Evolutionary conservation across 1,284 basidiomycete species (phyloP), one percentile per base, ranked within the genome.

Genomic region (Singerocomus inundabilis): DNA sequence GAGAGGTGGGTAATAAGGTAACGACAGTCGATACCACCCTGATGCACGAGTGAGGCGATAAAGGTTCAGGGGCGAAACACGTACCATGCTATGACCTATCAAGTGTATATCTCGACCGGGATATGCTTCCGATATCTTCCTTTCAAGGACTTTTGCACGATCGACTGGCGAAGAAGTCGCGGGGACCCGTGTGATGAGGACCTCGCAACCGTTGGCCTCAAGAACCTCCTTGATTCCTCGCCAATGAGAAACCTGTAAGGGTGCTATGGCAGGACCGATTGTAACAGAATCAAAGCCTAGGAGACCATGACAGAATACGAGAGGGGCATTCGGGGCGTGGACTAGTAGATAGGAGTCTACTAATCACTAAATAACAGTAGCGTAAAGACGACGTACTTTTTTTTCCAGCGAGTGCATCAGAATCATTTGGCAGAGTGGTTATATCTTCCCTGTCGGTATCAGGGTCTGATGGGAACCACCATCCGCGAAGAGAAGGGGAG

Each of bases 281-380:
- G 79, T 85, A 53, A 89, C 80, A 0, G 82, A 84, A 64, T 93
- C 90, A 60, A 93, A 93, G 5, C 93, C 93, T 2, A 97, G 78
- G 2, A 97, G 78, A 8, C 95, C 94, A 63, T 98, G 94, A 58
- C 93, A 96, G 68, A 98, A 96, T 4, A 98, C 88, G 39, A 97
- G 70, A 0, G 94, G 94, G 58, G 92, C 81, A 53, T 80, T 78
- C 0, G 93, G 88, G 2, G 89, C 77, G 2, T 79, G 77, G 63
- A 93, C 86, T 88, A 46, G 25, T 26, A 16, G 24, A 56, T 44
- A 6, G 28, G 41, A 37, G 51, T 53, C 43, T 29, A 47, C 40
- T 37, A 15, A 51, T 48, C 26, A 36, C 26, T 31, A 31, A 26
- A 51, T 31, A 31, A 44, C 38, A 48, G 34, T 37, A 49, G 38